These are phyloP conservation scores for Aspergillus baeticus DNA, from an alignment of 495 filamentous ascomycete species.

Conservation along the genomic window DNA sequence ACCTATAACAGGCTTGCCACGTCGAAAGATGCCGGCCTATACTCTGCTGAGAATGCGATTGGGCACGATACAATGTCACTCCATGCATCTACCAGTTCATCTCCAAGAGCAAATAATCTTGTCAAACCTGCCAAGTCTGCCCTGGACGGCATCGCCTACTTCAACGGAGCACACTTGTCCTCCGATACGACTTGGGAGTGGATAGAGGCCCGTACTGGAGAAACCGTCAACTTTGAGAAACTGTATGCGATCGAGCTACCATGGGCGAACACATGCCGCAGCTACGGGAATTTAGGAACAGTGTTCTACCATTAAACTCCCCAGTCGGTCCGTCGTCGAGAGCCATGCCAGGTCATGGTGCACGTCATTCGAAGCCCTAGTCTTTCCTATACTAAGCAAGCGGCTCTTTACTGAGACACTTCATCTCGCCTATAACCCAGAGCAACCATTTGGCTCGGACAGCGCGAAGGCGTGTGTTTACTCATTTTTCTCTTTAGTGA, in stretches of 20 bases:
- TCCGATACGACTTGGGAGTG: conserved; percentile 9
- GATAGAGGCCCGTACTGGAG: conserved; percentile 16
- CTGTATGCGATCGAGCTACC: conserved; percentile 9
- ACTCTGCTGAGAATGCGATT: background rate
- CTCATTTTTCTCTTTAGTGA: conserved; percentile 16
- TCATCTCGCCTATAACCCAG: conserved; percentile 16
- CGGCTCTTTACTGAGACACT: conserved; percentile 15
- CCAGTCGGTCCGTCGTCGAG: conserved; percentile 6
- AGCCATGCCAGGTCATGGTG: conserved; percentile 4
- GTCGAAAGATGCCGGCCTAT: background rate
- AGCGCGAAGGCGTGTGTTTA: conserved; percentile 21
- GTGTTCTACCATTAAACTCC: background rate
- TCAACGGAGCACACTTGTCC: conserved; percentile 1
- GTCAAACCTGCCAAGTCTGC: no score
- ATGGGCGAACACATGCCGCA: background rate
- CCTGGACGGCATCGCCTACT: background rate
- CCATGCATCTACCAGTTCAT: no score
- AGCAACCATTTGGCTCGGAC: background rate
- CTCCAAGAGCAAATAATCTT: no score
- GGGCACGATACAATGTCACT: background rate
- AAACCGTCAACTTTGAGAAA: conserved; percentile 10
- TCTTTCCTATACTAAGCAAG: conserved; percentile 21
- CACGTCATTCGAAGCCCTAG: conserved; percentile 15
- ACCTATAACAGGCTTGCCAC: conserved; percentile 17
- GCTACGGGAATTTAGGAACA: no score